Evolutionary conservation across 768 basidiomycete species (phyloP).

Genomic region (Xerocomus spinulosus): DNA sequence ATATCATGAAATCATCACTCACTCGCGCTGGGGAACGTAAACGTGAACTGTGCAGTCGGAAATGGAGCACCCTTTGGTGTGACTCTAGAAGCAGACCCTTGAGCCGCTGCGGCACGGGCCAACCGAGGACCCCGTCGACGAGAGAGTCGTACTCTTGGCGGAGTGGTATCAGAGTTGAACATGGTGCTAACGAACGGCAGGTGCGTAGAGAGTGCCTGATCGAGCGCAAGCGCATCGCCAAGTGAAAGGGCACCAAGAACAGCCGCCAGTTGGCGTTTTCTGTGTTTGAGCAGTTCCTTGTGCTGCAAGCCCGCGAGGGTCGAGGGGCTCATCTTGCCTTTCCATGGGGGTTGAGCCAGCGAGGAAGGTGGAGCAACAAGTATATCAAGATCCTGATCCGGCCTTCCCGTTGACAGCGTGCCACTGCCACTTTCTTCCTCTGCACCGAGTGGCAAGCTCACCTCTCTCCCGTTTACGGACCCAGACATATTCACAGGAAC

Average conservation of each 20-base stretch:
- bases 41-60: constrained; percentile 54
- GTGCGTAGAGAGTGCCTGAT: constrained; percentile 64
- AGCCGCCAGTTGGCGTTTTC: constrained; percentile 67
- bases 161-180: constrained; percentile 27
- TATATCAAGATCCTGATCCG: constrained; percentile 23
- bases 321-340: constrained; percentile 51
- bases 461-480: constrained; percentile 40
- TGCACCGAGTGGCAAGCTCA: constrained; percentile 38
- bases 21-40: constrained; percentile 64
- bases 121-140: constrained; percentile 49
- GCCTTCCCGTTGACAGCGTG: constrained; percentile 23
- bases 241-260: constrained; percentile 64
- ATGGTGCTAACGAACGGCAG: constrained; percentile 32
- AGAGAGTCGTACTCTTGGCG: constrained; percentile 48
- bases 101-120: constrained; percentile 39
- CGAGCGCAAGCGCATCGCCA: constrained; percentile 68
- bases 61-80: constrained; percentile 37
- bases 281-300: constrained; percentile 65
- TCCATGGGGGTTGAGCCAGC: constrained; percentile 21
- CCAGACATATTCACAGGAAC: constrained; percentile 62
- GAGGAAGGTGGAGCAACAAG: constrained; percentile 18
- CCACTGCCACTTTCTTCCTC: constrained; percentile 40
- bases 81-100: constrained; percentile 4
- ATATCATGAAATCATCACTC: constrained; percentile 41
- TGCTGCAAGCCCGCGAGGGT: constrained; percentile 68